These are phyloP conservation scores for Actinomortierella wolfii DNA, from an alignment of 371 early-diverging fungal genomes.

Conservation along the genomic window DNA sequence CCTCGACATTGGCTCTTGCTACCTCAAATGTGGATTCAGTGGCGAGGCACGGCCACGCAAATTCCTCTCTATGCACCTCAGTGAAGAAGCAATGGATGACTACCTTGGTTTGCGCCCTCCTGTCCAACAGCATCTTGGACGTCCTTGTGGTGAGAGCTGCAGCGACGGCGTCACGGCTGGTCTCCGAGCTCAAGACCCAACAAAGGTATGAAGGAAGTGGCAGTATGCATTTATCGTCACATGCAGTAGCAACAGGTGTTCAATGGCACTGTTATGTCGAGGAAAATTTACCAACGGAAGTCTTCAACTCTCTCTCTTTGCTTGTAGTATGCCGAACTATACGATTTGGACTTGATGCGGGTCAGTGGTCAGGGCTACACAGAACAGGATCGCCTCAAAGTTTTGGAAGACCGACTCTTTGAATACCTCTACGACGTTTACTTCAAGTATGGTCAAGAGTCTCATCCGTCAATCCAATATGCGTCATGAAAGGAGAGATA, in stretches of 20 bases:
- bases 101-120: slow-evolving; percentile 28
- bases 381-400: slow-evolving; percentile 26
- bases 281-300: too few species aligned
- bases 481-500: too few species aligned
- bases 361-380: slow-evolving; percentile 26
- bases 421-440: slow-evolving; percentile 45
- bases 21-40: slow-evolving; percentile 87
- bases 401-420: slow-evolving; percentile 40
- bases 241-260: too few species aligned
- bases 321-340: slow-evolving; percentile 50
- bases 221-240: too few species aligned
- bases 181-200: too few species aligned
- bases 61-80: slow-evolving; percentile 57
- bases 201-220: too few species aligned
- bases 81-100: slow-evolving; percentile 42
- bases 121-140: slow-evolving; percentile 28
- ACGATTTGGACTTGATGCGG: slow-evolving; percentile 56
- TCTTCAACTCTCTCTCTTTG: too few species aligned
- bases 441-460: slow-evolving; percentile 43
- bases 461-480: too few species aligned
- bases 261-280: too few species aligned
- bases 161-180: slow-evolving; percentile 7
- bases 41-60: slow-evolving; percentile 85
- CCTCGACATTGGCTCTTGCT: slow-evolving; percentile 83
- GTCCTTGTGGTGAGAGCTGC: slow-evolving; percentile 35